phyloP scores from a whole-genome alignment of 345 rosid genomes.

The Salix caprea region DNA sequence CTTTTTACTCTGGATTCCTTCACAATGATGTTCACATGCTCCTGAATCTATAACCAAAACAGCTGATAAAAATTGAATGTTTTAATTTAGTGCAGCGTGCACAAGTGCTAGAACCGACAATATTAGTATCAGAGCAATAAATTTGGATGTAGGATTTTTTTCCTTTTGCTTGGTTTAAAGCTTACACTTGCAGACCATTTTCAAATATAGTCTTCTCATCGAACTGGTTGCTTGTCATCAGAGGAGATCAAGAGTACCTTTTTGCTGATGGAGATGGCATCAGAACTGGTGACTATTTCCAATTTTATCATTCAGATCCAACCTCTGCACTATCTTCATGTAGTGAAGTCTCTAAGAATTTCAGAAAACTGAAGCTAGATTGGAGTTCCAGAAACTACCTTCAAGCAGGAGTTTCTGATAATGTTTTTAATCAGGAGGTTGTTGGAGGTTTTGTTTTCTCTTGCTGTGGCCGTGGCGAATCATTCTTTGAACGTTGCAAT shows the following conservation, averaged over 20 bases:
- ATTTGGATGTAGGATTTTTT: neutral
- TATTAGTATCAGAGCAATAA: neutral
- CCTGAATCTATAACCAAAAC: neutral
- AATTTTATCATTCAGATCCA: constrained; percentile 48
- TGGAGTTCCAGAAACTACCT: constrained; percentile 16
- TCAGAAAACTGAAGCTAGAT: constrained; percentile 41
- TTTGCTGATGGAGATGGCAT: constrained; percentile 52
- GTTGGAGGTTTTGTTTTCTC: constrained; percentile 71
- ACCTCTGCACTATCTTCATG: constrained; percentile 39
- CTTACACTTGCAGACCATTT: neutral
- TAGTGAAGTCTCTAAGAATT: constrained; percentile 22
- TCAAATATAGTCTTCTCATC: neutral
- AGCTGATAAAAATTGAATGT: neutral
- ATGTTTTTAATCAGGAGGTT: constrained; percentile 28
- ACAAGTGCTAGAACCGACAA: neutral
- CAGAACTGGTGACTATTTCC: constrained; percentile 62
- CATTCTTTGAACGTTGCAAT: constrained; percentile 39
- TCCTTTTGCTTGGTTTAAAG: neutral
- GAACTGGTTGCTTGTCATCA: constrained; percentile 20
- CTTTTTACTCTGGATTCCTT: neutral
- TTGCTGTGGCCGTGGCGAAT: constrained; percentile 48
- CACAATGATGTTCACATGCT: neutral
- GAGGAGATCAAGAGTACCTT: constrained; percentile 62
- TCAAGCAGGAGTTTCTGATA: neutral
- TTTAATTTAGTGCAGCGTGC: neutral